Base-by-base conservation (phyloP, 2,329 filamentous ascomycete species). In the Colletotrichum higginsianum region DNA sequence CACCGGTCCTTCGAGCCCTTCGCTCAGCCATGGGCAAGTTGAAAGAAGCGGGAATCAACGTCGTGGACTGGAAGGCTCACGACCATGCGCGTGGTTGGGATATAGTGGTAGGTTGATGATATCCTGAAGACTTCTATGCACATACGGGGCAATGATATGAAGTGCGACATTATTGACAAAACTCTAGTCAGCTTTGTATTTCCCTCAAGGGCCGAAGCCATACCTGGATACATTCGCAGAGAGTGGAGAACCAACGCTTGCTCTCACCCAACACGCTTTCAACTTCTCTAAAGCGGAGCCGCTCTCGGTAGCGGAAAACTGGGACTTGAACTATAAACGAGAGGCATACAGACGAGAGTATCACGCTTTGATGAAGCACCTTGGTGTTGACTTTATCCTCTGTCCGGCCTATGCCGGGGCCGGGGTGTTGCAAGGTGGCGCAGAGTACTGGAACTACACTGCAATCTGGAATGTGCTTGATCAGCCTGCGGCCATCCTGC, bases 1-100 rank as follows among this genome's bases (percentile, higher is more conserved):
- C 92, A 3, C 92, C 92, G 0, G 85, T 93, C 7, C 79, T 84
- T 0, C 84, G 90, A 8, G 91, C 89, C 0, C 78, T 93, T 9
- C 78, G 83, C 9, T 80, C 88, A 0, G 84, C 83, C 0, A 52
- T 60, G 0, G 78, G 81, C 2, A 83, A 79, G 53, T 81, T 91
- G 13, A 75, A 80, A 46, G 78, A 76, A 0, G 82, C 84, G 0
- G 87, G 86, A 1, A 83, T 91, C 74, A 84, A 88, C 3, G 72
- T 92, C 0, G 77, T 90, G 2, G 85, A 89, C 15, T 87, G 86
- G 85, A 82, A 84, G 21, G 78, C 84, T 1, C 77, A 77, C n/a
- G 83, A 86, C 61, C 84, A 87, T 38, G 47, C 26, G n/a, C 47
- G 30, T 15, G 61, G 49, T 2, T 65, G 61, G 61, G 61, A 53